Conservation (phyloP, 345 rosid species). For the Pistacia integerrima region DNA sequence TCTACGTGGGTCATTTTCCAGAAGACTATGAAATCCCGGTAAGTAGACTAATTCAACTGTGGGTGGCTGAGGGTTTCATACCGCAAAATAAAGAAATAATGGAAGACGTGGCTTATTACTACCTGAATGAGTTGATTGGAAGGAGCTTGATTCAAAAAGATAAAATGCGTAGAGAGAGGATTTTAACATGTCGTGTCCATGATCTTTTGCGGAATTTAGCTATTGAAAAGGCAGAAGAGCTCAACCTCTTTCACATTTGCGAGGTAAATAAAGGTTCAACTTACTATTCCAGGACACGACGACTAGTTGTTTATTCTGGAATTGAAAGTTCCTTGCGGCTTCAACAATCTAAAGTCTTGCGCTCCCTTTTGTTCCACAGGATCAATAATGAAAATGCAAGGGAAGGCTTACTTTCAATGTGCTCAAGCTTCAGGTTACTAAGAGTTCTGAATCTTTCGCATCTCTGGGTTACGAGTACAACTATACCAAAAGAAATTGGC, state of each 20-base stretch:
- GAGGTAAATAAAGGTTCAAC: not conserved
- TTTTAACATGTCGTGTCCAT: slow-evolving; percentile 25
- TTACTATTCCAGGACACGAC: not conserved
- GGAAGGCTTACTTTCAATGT: not conserved
- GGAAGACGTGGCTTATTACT: slow-evolving; percentile 29
- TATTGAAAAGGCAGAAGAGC: slow-evolving; percentile 22
- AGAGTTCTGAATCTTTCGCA: slow-evolving; percentile 22
- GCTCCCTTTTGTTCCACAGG: slow-evolving; percentile 7
- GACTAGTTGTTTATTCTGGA: not conserved
- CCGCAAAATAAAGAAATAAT: slow-evolving; percentile 16
- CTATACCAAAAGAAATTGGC: slow-evolving; percentile 16
- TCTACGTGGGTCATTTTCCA: too few relatives aligned
- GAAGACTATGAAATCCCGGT: not conserved
- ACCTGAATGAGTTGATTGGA: slow-evolving; percentile 26
- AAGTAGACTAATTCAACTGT: slow-evolving; percentile 14
- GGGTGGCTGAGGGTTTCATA: slow-evolving; percentile 32
- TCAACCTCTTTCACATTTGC: slow-evolving; percentile 21
- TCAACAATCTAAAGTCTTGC: not conserved
- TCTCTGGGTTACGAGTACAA: not conserved
- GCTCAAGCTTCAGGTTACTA: not conserved
- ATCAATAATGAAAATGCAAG: not conserved
- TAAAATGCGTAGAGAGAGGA: not conserved
- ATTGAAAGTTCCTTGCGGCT: not conserved
- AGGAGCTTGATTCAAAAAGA: slow-evolving; percentile 32
- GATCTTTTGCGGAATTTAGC: slow-evolving; percentile 24